phyloP scores from a whole-genome alignment of 805 yeast species.

The Grigorovia jiainica region DNA sequence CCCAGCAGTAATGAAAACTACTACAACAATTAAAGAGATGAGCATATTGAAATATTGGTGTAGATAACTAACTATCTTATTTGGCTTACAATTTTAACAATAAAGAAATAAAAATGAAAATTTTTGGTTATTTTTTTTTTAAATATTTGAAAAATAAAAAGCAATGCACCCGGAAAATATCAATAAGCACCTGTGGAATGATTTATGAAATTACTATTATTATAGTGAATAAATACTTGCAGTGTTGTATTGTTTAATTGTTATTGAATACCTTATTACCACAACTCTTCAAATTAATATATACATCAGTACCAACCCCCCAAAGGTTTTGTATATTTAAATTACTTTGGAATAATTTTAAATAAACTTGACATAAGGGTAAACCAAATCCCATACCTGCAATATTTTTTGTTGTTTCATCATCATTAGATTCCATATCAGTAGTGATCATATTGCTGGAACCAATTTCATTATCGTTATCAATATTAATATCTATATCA shows the following conservation, averaged over 20 bases:
- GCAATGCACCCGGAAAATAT: too few species aligned
- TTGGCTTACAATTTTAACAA: too few species aligned
- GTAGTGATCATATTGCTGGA: not conserved
- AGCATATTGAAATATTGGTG: too few species aligned
- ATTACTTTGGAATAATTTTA: slow-evolving; percentile 63
- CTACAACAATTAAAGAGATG: too few species aligned
- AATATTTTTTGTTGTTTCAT: slow-evolving; percentile 55
- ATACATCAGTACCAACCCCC: slow-evolving; percentile 77
- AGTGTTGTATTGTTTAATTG: not conserved
- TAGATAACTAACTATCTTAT: too few species aligned
- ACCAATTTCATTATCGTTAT: not conserved
- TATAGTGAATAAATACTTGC: too few species aligned
- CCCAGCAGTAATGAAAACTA: too few species aligned
- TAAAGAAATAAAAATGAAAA: too few species aligned
- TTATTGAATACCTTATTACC: slow-evolving; percentile 5
- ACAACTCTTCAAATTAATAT: slow-evolving; percentile 39
- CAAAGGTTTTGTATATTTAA: slow-evolving; percentile 59
- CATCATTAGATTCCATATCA: not conserved
- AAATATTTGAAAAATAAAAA: too few species aligned
- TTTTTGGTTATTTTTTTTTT: too few species aligned
- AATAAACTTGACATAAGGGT: slow-evolving; percentile 71
- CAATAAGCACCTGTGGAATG: not conserved
- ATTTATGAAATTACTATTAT: too few species aligned
- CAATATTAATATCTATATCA: too few species aligned
- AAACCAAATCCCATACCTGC: slow-evolving; percentile 97